Percentiles rank a stretch among this genome's conserved stretches.
phyloP scores from a whole-genome alignment of 805 yeast species.

The Lipomyces oligophaga region DNA sequence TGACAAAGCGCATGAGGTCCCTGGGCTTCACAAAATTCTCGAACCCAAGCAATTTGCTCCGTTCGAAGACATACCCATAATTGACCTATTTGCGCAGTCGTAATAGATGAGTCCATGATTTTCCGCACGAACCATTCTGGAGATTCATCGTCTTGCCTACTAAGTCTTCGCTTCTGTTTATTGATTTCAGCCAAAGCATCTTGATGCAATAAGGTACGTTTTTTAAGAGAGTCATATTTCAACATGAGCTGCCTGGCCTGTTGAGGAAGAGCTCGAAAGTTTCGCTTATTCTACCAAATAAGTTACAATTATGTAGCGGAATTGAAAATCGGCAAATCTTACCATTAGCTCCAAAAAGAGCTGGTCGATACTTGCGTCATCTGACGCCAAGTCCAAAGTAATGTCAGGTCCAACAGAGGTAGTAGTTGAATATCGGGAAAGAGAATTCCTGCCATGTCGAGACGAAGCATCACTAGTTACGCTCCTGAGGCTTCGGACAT shows the following conservation, averaged over 20 bases:
- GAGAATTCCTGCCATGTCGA: no score
- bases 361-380: constrained; percentile 62
- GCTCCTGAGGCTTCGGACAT: no score
- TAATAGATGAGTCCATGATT: constrained; percentile 65
- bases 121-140: constrained; percentile 76
- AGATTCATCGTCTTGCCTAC: constrained; percentile 33
- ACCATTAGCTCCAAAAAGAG: constrained; percentile 77
- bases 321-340: constrained; percentile 6
- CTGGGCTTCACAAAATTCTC: constrained; percentile 67
- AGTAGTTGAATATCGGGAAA: no score
- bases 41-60: constrained; percentile 81
- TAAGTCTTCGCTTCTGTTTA: constrained; percentile 43
- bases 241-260: constrained; percentile 74
- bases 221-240: constrained; percentile 68
- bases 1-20: constrained; percentile 77
- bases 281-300: constrained; percentile 45
- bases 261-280: constrained; percentile 64
- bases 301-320: background rate
- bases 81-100: constrained; percentile 68
- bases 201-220: constrained; percentile 88
- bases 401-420: no score
- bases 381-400: no score
- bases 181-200: constrained; percentile 75
- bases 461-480: no score
- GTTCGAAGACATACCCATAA: constrained; percentile 90